Evolutionary conservation across 352 stramenopile genomes (phyloP), one percentile per base, ranked within the genome.

Genomic region (Phytophthora podocarpi): DNA sequence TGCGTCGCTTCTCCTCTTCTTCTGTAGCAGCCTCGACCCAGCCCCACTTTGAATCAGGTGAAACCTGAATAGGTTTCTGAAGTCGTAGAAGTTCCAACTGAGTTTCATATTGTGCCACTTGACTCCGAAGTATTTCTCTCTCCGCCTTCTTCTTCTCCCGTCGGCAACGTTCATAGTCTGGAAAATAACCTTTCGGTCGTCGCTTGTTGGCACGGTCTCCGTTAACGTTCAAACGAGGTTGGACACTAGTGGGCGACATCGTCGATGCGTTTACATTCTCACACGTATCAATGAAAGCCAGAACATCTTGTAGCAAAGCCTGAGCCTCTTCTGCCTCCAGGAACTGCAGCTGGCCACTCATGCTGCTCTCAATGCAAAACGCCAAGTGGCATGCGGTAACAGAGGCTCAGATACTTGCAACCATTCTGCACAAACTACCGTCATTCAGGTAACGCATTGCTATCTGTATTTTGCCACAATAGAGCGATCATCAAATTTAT

Each of bases 201-300:
- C 12, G 32, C 12, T 53, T 67, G n/a, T n/a, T n/a, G n/a, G n/a
- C n/a, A n/a, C n/a, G n/a, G n/a, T n/a, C n/a, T n/a, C n/a, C n/a
- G n/a, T n/a, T n/a, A n/a, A n/a, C n/a, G n/a, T n/a, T n/a, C n/a
- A n/a, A n/a, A n/a, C n/a, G n/a, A n/a, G n/a, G n/a, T n/a, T n/a
- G n/a, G n/a, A n/a, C n/a, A n/a, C n/a, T n/a, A 2, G 12, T 23
- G n/a, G n/a, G 6, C 1, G 21, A 27, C 27, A 10, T 23, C 45
- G 43, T 1, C 13, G 15, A 5, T 46, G 11, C n/a, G 8, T 32
- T 20, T n/a, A n/a, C n/a, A n/a, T n/a, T n/a, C n/a, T n/a, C n/a
- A n/a, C n/a, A n/a, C n/a, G n/a, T n/a, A 13, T 66, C 58, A 13
- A 66, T 51, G 20, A 60, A 66, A 1, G 16, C 48, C 8, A 66